These are phyloP conservation scores for Podosphaera xanthii DNA, from an alignment of 2,329 filamentous ascomycete genomes.

Conservation along the genomic window DNA sequence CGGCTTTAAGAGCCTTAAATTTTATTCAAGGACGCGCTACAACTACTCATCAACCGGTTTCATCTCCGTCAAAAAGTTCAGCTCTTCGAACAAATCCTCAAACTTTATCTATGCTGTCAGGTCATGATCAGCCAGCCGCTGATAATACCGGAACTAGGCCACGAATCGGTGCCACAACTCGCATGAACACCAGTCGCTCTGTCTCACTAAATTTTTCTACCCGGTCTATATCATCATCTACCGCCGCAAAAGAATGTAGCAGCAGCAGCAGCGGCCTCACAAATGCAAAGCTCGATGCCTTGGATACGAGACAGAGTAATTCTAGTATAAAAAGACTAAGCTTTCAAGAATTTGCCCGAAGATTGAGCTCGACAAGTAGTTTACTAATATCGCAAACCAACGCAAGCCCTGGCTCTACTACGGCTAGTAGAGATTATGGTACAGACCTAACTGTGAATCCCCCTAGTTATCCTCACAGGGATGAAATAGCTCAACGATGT, in stretches of 20 bases:
- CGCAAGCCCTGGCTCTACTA: constrained; percentile 15
- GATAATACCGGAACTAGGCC: constrained; percentile 8
- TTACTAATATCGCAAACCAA: constrained; percentile 36
- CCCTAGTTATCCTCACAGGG: constrained; percentile 1
- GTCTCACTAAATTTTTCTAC: constrained; percentile 12
- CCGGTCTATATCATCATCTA: constrained; percentile 11
- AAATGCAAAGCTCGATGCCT: constrained; percentile 5
- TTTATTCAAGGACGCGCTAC: constrained; percentile 15
- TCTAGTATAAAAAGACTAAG: constrained; percentile 34
- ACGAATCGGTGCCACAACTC: constrained; percentile 9
- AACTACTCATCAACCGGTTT: constrained; percentile 7
- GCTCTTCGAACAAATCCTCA: constrained; percentile 13
- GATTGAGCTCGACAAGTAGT: constrained; percentile 36
- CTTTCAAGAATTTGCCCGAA: constrained; percentile 37
- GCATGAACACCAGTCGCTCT: constrained; percentile 8
- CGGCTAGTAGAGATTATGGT: constrained; percentile 11
- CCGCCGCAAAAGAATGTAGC: constrained; percentile 8
- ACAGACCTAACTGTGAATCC: constrained; percentile 2
- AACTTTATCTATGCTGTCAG: constrained; percentile 13
- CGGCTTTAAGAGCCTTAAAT: constrained; percentile 15
- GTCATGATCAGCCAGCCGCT: neutral
- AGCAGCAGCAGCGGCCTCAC: constrained; percentile 5
- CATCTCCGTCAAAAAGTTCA: constrained; percentile 8
- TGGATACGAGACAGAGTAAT: constrained; percentile 26
- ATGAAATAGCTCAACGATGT: constrained; percentile 20